These are phyloP conservation scores for Aaosphaeria arxii DNA, from an alignment of 2,329 filamentous ascomycete species.

Conservation along the genomic window DNA sequence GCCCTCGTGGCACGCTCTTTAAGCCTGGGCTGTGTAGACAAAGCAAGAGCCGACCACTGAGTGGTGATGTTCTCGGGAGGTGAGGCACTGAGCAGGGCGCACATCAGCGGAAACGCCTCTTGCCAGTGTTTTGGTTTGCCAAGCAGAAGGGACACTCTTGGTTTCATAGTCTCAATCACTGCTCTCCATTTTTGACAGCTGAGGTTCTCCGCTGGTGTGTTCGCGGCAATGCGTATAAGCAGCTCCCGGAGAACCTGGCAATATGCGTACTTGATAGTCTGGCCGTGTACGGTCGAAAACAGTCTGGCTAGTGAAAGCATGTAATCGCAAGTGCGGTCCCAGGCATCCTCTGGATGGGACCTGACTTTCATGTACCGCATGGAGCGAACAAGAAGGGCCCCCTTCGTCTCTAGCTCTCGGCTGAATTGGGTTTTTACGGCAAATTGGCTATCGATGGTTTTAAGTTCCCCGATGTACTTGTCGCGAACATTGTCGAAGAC, in stretches of 20 bases:
- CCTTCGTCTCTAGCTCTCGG: constrained; percentile 72
- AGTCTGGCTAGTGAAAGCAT: constrained; percentile 77
- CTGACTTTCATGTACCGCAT: constrained; percentile 87
- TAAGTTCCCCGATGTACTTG: constrained; percentile 78
- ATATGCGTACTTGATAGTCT: constrained; percentile 88
- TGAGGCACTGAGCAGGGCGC: constrained; percentile 83
- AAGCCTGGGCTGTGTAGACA: constrained; percentile 73
- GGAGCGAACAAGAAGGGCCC: constrained; percentile 82
- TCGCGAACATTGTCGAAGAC: constrained; percentile 83
- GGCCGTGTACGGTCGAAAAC: constrained; percentile 82
- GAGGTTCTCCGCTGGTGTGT: constrained; percentile 68
- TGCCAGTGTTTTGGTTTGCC: constrained; percentile 91
- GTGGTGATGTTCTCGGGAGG: constrained; percentile 76
- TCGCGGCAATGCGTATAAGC: constrained; percentile 81
- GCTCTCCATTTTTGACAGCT: constrained; percentile 81
- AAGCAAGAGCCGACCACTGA: constrained; percentile 82
- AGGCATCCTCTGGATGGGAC: constrained; percentile 68
- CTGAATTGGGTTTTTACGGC: constrained; percentile 65
- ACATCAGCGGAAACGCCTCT: constrained; percentile 82
- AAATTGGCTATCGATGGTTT: constrained; percentile 72
- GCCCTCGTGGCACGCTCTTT: constrained; percentile 80
- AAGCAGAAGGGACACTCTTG: constrained; percentile 78
- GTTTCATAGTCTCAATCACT: constrained; percentile 74
- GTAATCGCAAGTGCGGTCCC: constrained; percentile 87
- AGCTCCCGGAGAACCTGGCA: constrained; percentile 88